Base-by-base conservation (phyloP, 257 asterid genomes). In the Nicotiana noctiflora region DNA sequence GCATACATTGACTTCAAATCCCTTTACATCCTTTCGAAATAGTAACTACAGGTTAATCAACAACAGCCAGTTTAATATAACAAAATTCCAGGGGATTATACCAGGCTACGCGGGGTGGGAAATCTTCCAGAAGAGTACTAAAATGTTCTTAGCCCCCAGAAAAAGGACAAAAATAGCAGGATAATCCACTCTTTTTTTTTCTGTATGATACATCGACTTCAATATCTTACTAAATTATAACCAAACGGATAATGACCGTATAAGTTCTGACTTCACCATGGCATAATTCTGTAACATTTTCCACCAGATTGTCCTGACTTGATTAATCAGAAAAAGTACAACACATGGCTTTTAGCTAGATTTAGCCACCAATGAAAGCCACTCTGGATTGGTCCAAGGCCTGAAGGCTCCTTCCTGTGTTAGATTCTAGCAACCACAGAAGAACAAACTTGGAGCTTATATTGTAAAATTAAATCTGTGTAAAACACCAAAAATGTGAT, bases 371-470 rank as follows among this genome's bases (percentile, higher is more conserved):
- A 74, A 74, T 2, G 79, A 74, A 34, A 74, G 79, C 79, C 79
- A 74, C 10, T 74, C 79, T 0, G 27, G 79, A 49, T 74, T 19
- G 8, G 62, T 74, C 79, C 79, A 74, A 10, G 79, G 79, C 79
- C 61, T 74, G 79, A 74, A 74, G 44, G 79, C 79, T 8, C 79
- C 79, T 51, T 27, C 17, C 59, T 74, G 79, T 51, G 79, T 74
- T 44, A 74, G 79, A 49, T 74, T 74, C 79, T 74, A 49, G 79
- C 79, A 74, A 74, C 44, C 79, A 74, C 44, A 51, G 34, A 74
- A 51, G 62, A 74, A 25, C 25, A 51, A 25, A 23, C 25, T 17
- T 46, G 37, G 37, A 12, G 60, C 25, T 21, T 23, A 72, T 44
- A 31, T 44, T 49, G 61, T 49, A 15, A 12, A 74, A 49, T 21